Evolutionary conservation across 306 rosid genomes (phyloP).

Genomic region (Medicago ruthenica): DNA sequence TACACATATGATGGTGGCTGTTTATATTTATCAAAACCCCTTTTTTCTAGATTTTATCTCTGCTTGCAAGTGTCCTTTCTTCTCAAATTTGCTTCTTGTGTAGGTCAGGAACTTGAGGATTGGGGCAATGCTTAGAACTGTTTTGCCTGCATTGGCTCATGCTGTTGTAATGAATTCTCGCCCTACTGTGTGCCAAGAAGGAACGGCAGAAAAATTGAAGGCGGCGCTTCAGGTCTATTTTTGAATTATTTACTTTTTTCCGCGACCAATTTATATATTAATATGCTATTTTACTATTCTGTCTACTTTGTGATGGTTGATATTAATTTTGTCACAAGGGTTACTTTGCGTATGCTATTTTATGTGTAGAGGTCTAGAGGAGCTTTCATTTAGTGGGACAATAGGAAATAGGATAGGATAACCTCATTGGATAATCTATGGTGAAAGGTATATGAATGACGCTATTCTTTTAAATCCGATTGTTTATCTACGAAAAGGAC

Average conservation of each 20-base stretch:
- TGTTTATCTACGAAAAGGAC: conserved; percentile 1
- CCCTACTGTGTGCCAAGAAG: conserved; percentile 52
- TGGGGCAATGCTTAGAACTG: conserved; percentile 93
- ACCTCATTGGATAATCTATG: conserved; percentile 10
- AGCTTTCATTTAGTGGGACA: conserved; percentile 31
- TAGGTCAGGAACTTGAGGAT: conserved; percentile 85
- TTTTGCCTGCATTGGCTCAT: conserved; percentile 87
- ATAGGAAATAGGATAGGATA: conserved; percentile 9
- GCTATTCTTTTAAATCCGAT: background rate
- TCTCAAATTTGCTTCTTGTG: conserved; percentile 39
- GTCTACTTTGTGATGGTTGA: conserved; percentile 16
- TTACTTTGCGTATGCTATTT: conserved; percentile 22
- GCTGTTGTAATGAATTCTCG: conserved; percentile 74
- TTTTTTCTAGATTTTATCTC: conserved; percentile 4
- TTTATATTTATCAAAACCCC: conserved; percentile 6
- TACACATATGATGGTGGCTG: background rate
- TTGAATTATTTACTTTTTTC: conserved; percentile 20
- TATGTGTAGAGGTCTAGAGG: conserved; percentile 11
- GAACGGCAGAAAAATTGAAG: conserved; percentile 62
- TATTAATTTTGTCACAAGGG: conserved; percentile 28
- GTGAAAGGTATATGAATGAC: background rate
- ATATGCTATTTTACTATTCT: conserved; percentile 13
- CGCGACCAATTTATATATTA: conserved; percentile 3
- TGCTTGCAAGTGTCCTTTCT: conserved; percentile 9
- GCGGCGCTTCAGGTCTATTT: conserved; percentile 82